Evolutionary conservation across 140 eudicot species (phyloP).

Genomic region (Flaveria floridana): DNA sequence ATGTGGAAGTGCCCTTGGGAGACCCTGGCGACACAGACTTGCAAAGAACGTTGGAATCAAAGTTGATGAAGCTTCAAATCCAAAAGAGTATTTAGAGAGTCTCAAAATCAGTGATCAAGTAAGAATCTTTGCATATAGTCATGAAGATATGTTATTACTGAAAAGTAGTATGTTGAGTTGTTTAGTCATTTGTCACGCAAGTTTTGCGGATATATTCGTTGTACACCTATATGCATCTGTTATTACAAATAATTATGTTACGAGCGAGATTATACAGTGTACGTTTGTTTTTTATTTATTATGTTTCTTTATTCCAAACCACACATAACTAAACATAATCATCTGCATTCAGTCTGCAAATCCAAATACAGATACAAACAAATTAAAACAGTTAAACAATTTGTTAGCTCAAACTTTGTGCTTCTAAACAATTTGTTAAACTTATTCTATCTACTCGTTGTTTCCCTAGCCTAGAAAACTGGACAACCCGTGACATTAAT

Average conservation of each 20-base stretch:
- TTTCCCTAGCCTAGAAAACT: slow-evolving; percentile 39
- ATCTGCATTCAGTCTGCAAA: slow-evolving; percentile 15
- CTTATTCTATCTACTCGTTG: slow-evolving; percentile 28
- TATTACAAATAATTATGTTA: too few relatives aligned
- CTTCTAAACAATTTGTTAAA: not conserved
- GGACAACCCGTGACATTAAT: slow-evolving; percentile 71
- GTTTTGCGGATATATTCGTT: not conserved
- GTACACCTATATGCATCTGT: not conserved
- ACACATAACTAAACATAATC: slow-evolving; percentile 7
- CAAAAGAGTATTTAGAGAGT: slow-evolving; percentile 32
- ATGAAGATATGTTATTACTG: not conserved
- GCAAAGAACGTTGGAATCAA: slow-evolving; percentile 49
- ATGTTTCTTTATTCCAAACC: not conserved
- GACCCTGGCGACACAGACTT: slow-evolving; percentile 37
- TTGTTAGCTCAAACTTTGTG: slow-evolving; percentile 20
- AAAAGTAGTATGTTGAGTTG: slow-evolving; percentile 7
- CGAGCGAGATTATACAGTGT: too few relatives aligned
- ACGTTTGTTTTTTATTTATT: too few relatives aligned
- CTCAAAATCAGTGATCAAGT: slow-evolving; percentile 34
- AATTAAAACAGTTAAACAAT: slow-evolving; percentile 16
- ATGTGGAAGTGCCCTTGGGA: slow-evolving; percentile 56
- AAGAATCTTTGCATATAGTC: not conserved
- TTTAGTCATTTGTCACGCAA: slow-evolving; percentile 1
- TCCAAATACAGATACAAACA: slow-evolving; percentile 2
- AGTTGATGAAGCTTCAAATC: slow-evolving; percentile 48